Percentiles rank a stretch among this genome's conserved stretches.
Evolutionary conservation across 148 eudicot genomes (phyloP).

Genomic region (Chenopodium suecicum): DNA sequence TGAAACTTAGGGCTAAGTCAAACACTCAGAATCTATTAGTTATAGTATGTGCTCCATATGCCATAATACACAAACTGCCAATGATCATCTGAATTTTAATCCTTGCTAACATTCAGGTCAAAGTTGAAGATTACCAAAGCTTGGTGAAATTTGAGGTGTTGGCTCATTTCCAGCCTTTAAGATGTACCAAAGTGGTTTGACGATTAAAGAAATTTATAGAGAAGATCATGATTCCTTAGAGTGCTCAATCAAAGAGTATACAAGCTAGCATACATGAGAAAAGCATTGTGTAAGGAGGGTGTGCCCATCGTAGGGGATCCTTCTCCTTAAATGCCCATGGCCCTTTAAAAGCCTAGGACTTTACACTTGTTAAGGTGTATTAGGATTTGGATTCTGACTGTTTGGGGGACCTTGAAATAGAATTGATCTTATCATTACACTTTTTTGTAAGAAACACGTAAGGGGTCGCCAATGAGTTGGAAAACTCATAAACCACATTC

Average conservation of each 20-base stretch:
- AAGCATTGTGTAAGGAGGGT: not conserved
- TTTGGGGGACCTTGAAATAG: no score
- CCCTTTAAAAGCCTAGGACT: no score
- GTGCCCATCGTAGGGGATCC: no score
- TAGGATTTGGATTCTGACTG: no score
- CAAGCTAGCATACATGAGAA: slow-evolving; percentile 24
- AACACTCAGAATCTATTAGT: not conserved
- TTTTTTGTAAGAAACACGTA: no score
- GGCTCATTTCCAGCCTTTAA: slow-evolving; percentile 47
- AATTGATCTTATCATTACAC: no score
- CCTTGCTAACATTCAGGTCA: slow-evolving; percentile 30
- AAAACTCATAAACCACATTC: no score
- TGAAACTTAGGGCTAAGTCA: not conserved
- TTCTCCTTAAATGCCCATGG: no score
- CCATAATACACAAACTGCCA: not conserved
- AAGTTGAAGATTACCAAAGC: slow-evolving; percentile 40
- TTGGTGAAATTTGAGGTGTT: slow-evolving; percentile 46
- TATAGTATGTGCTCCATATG: not conserved
- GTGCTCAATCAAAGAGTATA: slow-evolving; percentile 38
- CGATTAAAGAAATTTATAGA: slow-evolving; percentile 41
- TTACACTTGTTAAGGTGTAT: no score
- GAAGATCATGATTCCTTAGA: slow-evolving; percentile 50
- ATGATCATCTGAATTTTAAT: not conserved
- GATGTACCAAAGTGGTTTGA: slow-evolving; percentile 51
- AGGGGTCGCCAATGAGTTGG: no score